Base-by-base conservation (phyloP, 495 filamentous ascomycete species). In the Penicillium subrubescens region DNA sequence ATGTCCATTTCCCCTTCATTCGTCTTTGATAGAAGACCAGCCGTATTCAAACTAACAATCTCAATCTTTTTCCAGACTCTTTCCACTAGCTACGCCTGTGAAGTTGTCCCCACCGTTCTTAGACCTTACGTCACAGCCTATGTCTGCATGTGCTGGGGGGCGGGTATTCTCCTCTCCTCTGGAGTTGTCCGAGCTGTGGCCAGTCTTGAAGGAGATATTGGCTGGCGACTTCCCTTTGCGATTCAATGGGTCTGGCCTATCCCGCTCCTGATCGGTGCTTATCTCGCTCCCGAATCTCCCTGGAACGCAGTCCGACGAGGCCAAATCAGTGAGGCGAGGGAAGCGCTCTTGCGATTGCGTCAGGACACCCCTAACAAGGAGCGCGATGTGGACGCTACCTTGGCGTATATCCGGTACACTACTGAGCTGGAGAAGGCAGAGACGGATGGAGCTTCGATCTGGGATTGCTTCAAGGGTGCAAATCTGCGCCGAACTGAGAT, bases 231-330 rank as follows among this genome's bases (percentile, higher is more conserved):
- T 44, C 84, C 84, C 0, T 86, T 87, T 66, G 76, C 81, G 1
- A 52, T 85, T 8, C 84, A 87, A 66, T 86, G 83, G 83, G 57
- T 84, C 29, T 86, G 83, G 84, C 82, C 82, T 1, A 67, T 83
- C 48, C 73, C 79, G 0, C 67, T 86, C 5, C 71, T 81, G 27
- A 65, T 81, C 19, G 73, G 73, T 8, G 61, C 78, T 54, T 69
- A 52, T 8, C 78, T 83, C 34, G 82, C 79, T 0, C 83, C 82
- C 0, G 82, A 81, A 59, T 74, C 73, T 12, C 81, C 81, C 2
- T 85, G 77, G 73, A 80, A 77, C 71, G 73, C 80, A 0, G 76
- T 76, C 5, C 70, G 77, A 8, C 70, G 74, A 19, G 63, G 66
- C n/a, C 83, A 82, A 74, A 57, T 59, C 79, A 82, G 83, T 67